Base-by-base conservation (phyloP, 2,329 filamentous ascomycete species). In the Biscogniauxia mediterranea region DNA sequence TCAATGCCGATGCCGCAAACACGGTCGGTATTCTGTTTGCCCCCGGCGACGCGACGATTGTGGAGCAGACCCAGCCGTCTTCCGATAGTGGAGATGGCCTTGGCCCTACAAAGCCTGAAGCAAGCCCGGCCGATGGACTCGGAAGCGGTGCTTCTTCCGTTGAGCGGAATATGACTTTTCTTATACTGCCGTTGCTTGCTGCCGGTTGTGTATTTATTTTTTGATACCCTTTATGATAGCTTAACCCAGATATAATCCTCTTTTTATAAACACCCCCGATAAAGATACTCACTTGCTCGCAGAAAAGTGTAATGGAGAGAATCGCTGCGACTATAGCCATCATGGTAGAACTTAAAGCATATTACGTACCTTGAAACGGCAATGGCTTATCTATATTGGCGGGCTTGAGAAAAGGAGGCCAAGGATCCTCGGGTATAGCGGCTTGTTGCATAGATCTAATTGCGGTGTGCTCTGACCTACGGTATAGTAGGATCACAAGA, bases 21-120 rank as follows among this genome's bases (percentile, higher is more conserved):
- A 67, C 71, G 50, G 71, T 83, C 26, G 80, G 80, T 17, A 70
- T 83, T 20, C 72, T 85, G 46, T 83, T 85, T 66, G 81, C 81
- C 8, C 82, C 82, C 0, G 81, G 80, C n/a, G 78, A 81, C 61
- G 76, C 81, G 20, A 83, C 79, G 0, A 68, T 76, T 11, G 68
- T 84, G n/a, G 70, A 83, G 62, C 76, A 73, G 50, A 59, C 67
- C 23, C 66, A 55, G 13, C 5, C 57, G n/a, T 56, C 60, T 55
- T 88, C 63, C 23, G 66, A 64, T 25, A 61, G 61, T 46, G 63
- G 61, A 0, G 59, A 74, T 59, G 73, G 71, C 20, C 65, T 73
- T 9, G 70, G 74, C 7, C 58, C 64, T 21, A n/a, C 13, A 19
- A 65, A 59, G 67, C 71, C 42, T 62, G 70, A 71, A 54, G 74